These are phyloP conservation scores for Lasiosphaeriaceae sp. DNA, from an alignment of 495 filamentous ascomycete species.

Conservation along the genomic window DNA sequence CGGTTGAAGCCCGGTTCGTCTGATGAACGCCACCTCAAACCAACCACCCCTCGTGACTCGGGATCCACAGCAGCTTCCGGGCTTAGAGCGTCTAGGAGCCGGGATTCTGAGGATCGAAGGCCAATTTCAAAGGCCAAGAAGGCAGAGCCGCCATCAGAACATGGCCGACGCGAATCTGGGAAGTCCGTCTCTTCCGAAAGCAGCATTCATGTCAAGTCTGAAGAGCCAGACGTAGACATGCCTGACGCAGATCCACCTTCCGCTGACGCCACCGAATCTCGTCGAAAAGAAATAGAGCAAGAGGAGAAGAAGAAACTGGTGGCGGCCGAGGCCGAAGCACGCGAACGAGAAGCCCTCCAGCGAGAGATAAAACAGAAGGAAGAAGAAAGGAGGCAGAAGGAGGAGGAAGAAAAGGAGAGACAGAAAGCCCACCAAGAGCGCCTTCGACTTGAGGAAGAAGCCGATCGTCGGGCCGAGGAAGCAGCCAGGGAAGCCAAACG, in stretches of 20 bases:
- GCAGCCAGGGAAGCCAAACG: constrained; percentile 18
- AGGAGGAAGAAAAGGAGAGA: constrained; percentile 15
- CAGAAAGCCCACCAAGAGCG: constrained; percentile 16
- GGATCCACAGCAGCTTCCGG: constrained; percentile 16
- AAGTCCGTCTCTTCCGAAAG: constrained; percentile 37
- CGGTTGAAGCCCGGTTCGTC: constrained; percentile 35
- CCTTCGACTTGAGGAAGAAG: constrained; percentile 19
- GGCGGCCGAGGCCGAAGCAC: constrained; percentile 26
- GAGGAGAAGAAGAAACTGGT: constrained; percentile 45
- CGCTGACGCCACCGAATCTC: constrained; percentile 30
- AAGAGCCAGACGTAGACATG: constrained; percentile 47
- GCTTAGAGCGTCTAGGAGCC: constrained; percentile 21
- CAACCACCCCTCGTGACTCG: constrained; percentile 33
- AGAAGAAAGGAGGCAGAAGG: constrained; percentile 11
- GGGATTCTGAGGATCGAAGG: constrained; percentile 38
- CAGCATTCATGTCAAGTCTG: constrained; percentile 46
- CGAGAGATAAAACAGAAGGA: constrained; percentile 22
- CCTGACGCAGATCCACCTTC: constrained; percentile 32
- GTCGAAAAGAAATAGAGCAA: constrained; percentile 46
- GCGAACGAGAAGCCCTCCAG: constrained; percentile 28
- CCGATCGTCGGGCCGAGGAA: constrained; percentile 23
- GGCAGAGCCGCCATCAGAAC: constrained; percentile 23
- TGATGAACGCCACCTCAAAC: constrained; percentile 38
- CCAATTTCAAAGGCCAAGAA: constrained; percentile 34
- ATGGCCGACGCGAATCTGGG: constrained; percentile 35